These are phyloP conservation scores for Gautieria morchelliformis DNA, from an alignment of 768 basidiomycete genomes.

Conservation along the genomic window DNA sequence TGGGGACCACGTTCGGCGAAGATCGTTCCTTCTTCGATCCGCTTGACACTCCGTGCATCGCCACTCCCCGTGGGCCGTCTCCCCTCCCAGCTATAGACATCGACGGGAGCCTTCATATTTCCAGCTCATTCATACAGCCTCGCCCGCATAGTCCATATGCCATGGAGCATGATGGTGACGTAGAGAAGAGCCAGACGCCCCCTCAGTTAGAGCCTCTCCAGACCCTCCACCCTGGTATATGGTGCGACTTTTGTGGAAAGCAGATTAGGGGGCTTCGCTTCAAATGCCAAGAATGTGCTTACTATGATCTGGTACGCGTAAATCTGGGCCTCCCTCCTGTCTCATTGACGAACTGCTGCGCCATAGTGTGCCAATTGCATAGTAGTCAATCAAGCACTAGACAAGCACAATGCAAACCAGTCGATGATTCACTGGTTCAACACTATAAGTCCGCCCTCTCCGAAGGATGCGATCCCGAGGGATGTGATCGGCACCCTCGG, in stretches of 20 bases:
- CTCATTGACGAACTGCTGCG: neutral
- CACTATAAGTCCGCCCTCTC: slow-evolving; percentile 3
- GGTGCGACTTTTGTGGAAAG: slow-evolving; percentile 20
- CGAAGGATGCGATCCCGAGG: neutral
- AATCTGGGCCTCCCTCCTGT: neutral
- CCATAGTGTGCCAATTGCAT: slow-evolving; percentile 11
- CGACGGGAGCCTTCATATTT: slow-evolving; percentile 9
- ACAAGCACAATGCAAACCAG: slow-evolving; percentile 7
- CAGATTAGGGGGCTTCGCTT: slow-evolving; percentile 19
- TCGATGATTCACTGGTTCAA: slow-evolving; percentile 1
- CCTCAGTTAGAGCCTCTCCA: neutral
- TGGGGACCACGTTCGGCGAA: slow-evolving; percentile 29
- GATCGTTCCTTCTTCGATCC: slow-evolving; percentile 9
- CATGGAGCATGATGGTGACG: neutral
- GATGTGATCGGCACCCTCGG: neutral
- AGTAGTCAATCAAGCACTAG: slow-evolving; percentile 2
- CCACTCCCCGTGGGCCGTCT: neutral
- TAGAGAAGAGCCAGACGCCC: slow-evolving; percentile 6
- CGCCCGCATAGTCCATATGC: slow-evolving; percentile 3
- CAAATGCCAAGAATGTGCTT: slow-evolving; percentile 17
- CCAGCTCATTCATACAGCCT: slow-evolving; percentile 9
- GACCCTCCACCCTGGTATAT: slow-evolving; percentile 12
- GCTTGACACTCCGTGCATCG: neutral
- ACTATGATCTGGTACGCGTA: slow-evolving; percentile 16
- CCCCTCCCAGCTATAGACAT: neutral